Base-by-base conservation (phyloP, 768 basidiomycete genomes). In the Boletus coccyginus region DNA sequence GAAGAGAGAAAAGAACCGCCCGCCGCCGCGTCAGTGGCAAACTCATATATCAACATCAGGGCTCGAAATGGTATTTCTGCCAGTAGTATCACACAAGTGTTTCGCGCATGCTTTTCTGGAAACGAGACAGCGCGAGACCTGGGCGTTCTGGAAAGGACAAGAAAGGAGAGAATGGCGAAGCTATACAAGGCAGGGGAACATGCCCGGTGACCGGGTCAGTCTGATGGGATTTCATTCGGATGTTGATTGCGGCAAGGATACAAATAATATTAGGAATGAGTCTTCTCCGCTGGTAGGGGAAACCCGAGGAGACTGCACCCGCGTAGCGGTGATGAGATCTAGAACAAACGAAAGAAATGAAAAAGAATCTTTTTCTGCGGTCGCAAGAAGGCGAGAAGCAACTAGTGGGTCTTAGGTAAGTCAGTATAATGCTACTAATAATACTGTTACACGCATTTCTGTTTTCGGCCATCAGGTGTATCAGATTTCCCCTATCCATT, bases 351-450 rank as follows among this genome's bases (percentile, higher is more conserved):
- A 58, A 65, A 12, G 38, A 55, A 55, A 41, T 29, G 59, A 63
- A 64, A 65, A 56, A 46, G 52, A 53, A 64, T 57, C 47, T 36
- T 50, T 63, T 53, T 57, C 59, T 61, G 63, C 48, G 63, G 59
- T 53, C 56, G 62, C 69, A 73, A 73, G 62, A 73, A 71, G 69
- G 50, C 52, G 56, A 52, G 51, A 59, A 59, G 56, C 51, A 52
- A 70, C 67, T 71, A 69, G 64, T 55, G 61, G 59, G 65, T 58
- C 64, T 67, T 67, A 67, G 59, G 54, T 61, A 64, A 64, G 66
- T 72, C 68, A 61, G 68, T 68, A 70, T 60, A 52, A 67, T 69
- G 69, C 69, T 70, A 66, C 65, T 69, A 69, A 63, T 64, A 70
- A 62, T 69, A 71, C 54, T 66, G 67, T 58, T 69, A 70, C 69